A percentile compares a stretch with the other conserved stretches of the same genome.
Conservation (phyloP, 208 protist genomes). For the Acanthamoeba triangularis region DNA sequence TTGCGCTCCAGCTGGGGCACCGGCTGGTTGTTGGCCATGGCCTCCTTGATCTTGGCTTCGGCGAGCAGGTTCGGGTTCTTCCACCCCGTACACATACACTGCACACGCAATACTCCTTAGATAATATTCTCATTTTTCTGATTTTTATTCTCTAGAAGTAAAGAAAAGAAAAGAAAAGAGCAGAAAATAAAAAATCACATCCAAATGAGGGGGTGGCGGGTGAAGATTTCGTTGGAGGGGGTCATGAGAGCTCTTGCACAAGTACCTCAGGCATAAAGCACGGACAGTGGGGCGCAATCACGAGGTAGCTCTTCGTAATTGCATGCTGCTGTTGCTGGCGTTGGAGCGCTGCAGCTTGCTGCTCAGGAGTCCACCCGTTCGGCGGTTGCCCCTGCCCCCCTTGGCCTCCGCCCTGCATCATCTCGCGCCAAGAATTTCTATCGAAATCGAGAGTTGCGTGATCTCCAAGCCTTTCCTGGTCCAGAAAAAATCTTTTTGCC, state of each 20-base stretch:
- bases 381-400: neutral
- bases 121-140: too few relatives aligned
- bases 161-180: neutral
- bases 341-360: neutral
- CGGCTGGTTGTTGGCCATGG: neutral
- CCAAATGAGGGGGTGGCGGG: neutral
- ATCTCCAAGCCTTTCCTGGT: neutral
- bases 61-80: neutral
- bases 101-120: too few relatives aligned
- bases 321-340: constrained; percentile 54
- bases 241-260: neutral
- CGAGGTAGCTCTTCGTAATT: neutral
- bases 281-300: constrained; percentile 23
- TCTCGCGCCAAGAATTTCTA: neutral
- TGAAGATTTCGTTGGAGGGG: neutral
- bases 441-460: neutral
- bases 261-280: constrained; percentile 32
- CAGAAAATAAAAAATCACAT: neutral
- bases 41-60: constrained; percentile 27
- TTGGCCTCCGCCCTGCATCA: neutral
- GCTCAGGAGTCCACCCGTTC: neutral
- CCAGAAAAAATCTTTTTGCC: neutral
- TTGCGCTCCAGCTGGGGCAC: neutral
- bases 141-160: too few relatives aligned
- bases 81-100: neutral